Base-by-base conservation (phyloP, 257 asterid species). In the Solanum chilense region DNA sequence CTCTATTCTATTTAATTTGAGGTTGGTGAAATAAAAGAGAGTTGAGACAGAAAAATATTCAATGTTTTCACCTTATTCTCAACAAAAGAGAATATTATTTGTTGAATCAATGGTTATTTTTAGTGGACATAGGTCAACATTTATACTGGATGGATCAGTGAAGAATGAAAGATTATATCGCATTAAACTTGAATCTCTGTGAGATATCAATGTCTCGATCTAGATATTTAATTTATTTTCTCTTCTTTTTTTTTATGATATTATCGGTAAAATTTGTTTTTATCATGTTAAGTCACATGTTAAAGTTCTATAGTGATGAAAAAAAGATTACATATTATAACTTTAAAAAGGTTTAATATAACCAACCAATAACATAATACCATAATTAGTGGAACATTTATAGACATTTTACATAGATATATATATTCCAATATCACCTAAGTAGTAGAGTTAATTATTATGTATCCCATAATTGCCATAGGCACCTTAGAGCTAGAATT, bases 301-400 rank as follows among this genome's bases (percentile, higher is more conserved):
- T 44, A 8, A 78, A 5, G n/a, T 52, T 0, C 9, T 45, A 78
- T 49, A 45, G 0, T 76, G 58, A 42, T 76, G n/a, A 71, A 37
- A 37, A 1, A 15, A 56, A 78, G n/a, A 78, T 25, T 1, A 45
- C 2, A 9, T 56, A 7, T 56, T 45, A 14, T 9, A 45, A 45
- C 25, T 45, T 45, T 0, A n/a, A 9, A 31, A 49, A 15, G 18
- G 44, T 20, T 49, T 11, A 0, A 18, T 31, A 47, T 18, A 31
- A 81, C 85, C 85, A 49, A 49, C 69, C 85, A 81, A 49, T 81
- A 68, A 68, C 60, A 45, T 23, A 45, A 84, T 84, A 68, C 87
- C 62, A 84, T 62, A 75, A 62, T 84, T 42, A 66, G 60, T 33
- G 60, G 58, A 71, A 39, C 42, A 41, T 25, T 66, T 70, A 21